Evolutionary conservation across 768 basidiomycete genomes (phyloP), one percentile per base, ranked within the genome.

Genomic region (Crepidotus variabilis): DNA sequence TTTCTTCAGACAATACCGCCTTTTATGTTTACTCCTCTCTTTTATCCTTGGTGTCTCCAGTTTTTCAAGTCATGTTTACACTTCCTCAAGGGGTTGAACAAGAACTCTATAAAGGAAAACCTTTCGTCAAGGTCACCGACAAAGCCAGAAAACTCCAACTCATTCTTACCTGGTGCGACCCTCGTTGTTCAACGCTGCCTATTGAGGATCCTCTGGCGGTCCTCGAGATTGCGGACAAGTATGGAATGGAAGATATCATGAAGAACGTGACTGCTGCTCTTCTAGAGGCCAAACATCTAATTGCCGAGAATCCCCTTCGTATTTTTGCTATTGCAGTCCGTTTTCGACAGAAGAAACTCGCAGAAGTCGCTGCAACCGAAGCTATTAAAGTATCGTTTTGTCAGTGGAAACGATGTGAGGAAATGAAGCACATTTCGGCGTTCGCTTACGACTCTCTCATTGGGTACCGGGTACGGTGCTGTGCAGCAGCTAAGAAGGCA

Each of bases 61-160:
- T 71, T 6, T 74, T 73, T 52, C 51, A 53, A n/a, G 63, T 56
- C 48, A 71, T 72, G 70, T 64, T 71, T 47, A 33, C 63, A 1
- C 34, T 68, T 14, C 61, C 64, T 6, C 58, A 64, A 46, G 34
- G 36, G n/a, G 20, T 47, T 46, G 18, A 33, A 7, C 45, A 56
- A 22, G 47, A 55, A 36, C 28, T 46, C 36, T 53, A 35, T 22
- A 52, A 60, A 24, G 50, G 47, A 33, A 21, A 48, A 11, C 49
- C 52, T 16, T 35, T 60, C 24, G 46, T 62, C 33, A 11, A 21
- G 2, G 10, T 65, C 22, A 33, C 16, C 7, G 63, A 63, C 24
- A 43, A 57, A 22, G 52, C 33, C 50, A 18, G n/a, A 16, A 54
- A 32, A 22, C 50, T 58, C n/a, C 35, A 22, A 6, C 47, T 53